Evolutionary conservation across 495 filamentous ascomycete species (phyloP), one percentile per base, ranked within the genome.

Genomic region (Lichenothelia convexa): DNA sequence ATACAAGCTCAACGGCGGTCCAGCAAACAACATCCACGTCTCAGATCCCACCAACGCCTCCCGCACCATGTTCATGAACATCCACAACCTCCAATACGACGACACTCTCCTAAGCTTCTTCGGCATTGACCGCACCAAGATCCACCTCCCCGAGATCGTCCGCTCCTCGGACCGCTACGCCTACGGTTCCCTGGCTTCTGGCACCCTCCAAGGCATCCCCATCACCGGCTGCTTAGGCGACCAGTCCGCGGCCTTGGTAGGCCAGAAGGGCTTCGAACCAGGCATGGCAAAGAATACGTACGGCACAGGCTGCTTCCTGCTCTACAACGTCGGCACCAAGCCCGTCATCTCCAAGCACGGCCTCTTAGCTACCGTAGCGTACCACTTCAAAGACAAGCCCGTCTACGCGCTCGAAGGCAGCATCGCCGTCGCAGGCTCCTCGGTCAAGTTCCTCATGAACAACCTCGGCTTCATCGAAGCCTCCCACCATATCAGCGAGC

Each of bases 261-360:
- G 87, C 29, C 86, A 95, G 53, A 80, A 82, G 50, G 85, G 79
- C 18, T 93, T 93, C 56, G 73, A 63, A 9, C 77, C 85, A 1
- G 87, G 87, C 33, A 67, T 67, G 44, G 87, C 87, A 26, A 95
- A 95, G 64, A 93, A 93, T 53, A 95, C 87, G 1, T 95, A 93
- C 43, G 87, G 87, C 27, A 95, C 87, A 2, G 87, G 87, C 20
- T 93, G 86, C 55, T 95, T 95, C 63, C 64, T 95, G 37, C 67
- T 95, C 3, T 93, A 92, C 52, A 93, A 95, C 51, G 84, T 92
- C 36, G 87, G 87, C 34, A 67, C 75, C 18, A 78, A 84, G 58
- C 86, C 87, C 2, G 85, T 93, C 30, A 78, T 93, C 39, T 93
- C 87, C 19, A 78, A 74, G 42, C 81, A 89, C 50, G 87, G 87